Conservation (phyloP, 345 rosid species). For the Aquilaria sinensis region DNA sequence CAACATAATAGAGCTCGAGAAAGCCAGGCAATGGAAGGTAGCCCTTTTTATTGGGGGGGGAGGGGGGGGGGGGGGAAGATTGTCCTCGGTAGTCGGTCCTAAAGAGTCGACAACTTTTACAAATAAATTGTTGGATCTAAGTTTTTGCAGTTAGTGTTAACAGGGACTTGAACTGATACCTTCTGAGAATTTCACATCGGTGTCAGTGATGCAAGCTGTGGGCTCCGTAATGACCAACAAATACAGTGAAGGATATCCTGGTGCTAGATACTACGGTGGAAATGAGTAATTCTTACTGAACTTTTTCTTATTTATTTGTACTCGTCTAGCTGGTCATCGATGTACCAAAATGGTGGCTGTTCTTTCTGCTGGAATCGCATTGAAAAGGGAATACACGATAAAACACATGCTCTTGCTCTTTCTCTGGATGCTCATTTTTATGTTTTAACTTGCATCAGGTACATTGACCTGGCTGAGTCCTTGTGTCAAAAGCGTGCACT, state of each 20-base stretch:
- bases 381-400: neutral
- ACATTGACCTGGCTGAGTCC: constrained; percentile 90
- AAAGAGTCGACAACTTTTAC: no score
- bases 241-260: constrained; percentile 96
- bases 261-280: constrained; percentile 95
- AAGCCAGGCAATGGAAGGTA: constrained; percentile 99
- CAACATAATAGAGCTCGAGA: constrained; percentile 89
- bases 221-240: constrained; percentile 98
- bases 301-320: neutral
- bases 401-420: no score
- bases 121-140: no score
- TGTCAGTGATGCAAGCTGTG: constrained; percentile 95
- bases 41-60: neutral
- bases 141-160: neutral
- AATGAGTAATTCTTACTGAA: constrained; percentile 43
- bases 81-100: no score
- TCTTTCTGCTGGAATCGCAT: neutral
- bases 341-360: neutral
- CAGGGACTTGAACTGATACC: constrained; percentile 95
- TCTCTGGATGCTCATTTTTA: neutral
- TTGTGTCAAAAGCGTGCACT: constrained; percentile 90
- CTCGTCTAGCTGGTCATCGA: neutral
- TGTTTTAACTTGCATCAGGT: constrained; percentile 35
- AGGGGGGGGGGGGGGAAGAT: no score
- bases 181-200: constrained; percentile 90